Percentiles rank a stretch among this genome's conserved stretches.
Conservation (phyloP, 2,329 filamentous ascomycete species). For the Basipetospora chlamydospora region DNA sequence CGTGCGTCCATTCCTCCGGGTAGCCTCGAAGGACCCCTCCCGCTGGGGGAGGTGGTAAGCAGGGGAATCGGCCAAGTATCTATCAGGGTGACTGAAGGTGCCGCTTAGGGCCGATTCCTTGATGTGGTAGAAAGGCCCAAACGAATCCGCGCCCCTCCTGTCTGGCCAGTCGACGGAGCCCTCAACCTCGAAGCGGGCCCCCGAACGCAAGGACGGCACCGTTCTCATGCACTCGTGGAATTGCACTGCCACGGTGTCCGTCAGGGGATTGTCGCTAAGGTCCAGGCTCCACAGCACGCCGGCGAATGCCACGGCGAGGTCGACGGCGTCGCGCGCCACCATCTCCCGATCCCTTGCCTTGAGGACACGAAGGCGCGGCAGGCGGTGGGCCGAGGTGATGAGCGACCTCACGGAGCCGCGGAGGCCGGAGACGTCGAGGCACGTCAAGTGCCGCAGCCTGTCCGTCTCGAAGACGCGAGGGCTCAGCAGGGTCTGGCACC, state of each 20-base stretch:
- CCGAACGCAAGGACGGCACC: slow-evolving; percentile 8
- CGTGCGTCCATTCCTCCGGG: slow-evolving; percentile 16
- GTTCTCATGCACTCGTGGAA: background rate
- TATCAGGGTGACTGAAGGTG: slow-evolving; percentile 28
- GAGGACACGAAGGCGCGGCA: slow-evolving; percentile 35
- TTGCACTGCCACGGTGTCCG: slow-evolving; percentile 20
- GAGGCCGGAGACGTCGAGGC: slow-evolving; percentile 34
- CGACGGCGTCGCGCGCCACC: slow-evolving; percentile 21
- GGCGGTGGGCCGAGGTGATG: slow-evolving; percentile 17
- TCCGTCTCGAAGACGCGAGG: slow-evolving; percentile 20
- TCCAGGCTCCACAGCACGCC: slow-evolving; percentile 42
- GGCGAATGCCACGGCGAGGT: slow-evolving; percentile 15
- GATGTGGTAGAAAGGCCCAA: slow-evolving; percentile 29
- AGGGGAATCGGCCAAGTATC: slow-evolving; percentile 34
- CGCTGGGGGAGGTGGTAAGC: slow-evolving; percentile 15
- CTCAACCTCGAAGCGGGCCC: slow-evolving; percentile 27
- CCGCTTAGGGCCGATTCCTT: slow-evolving; percentile 31
- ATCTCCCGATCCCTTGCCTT: slow-evolving; percentile 34
- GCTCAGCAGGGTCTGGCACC: slow-evolving; percentile 25
- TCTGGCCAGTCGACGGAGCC: slow-evolving; percentile 22
- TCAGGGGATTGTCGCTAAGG: slow-evolving; percentile 34
- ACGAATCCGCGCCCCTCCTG: slow-evolving; percentile 16
- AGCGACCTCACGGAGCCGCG: slow-evolving; percentile 27
- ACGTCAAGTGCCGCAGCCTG: background rate
- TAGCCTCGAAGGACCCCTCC: background rate